phyloP scores from a whole-genome alignment of 2,329 filamentous ascomycete species.

The Neonectria magnoliae region DNA sequence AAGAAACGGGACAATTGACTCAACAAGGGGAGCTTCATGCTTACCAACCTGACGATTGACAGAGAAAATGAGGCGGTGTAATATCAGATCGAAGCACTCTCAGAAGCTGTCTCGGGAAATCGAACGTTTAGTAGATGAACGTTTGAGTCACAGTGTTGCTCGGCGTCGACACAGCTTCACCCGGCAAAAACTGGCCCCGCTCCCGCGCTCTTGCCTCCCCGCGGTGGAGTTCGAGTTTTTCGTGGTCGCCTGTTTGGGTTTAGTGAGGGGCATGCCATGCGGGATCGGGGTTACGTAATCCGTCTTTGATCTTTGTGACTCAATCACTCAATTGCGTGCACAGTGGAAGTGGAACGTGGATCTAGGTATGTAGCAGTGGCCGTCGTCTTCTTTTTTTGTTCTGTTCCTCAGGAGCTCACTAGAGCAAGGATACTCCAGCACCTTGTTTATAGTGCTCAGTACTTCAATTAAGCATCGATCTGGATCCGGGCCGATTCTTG shows the following conservation, averaged over 20 bases:
- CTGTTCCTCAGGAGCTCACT: background rate
- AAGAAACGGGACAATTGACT: constrained; percentile 5
- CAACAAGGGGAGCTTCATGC: background rate
- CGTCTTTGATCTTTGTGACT: background rate
- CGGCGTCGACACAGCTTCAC: constrained; percentile 10
- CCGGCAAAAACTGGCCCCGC: constrained; percentile 37
- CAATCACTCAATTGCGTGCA: background rate
- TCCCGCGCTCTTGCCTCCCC: constrained; percentile 26
- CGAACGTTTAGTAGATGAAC: background rate
- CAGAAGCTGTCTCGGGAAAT: constrained; percentile 1
- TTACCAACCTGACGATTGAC: background rate
- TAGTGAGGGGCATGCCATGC: constrained; percentile 7
- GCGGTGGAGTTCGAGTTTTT: constrained; percentile 10
- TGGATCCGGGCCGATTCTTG: background rate
- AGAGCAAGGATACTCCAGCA: background rate
- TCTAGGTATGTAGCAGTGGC: too few relatives aligned
- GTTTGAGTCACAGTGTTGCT: constrained; percentile 38
- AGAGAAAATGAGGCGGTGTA: background rate
- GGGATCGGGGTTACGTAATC: constrained; percentile 1
- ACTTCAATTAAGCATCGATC: background rate
- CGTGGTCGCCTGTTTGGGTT: background rate
- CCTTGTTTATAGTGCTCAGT: background rate
- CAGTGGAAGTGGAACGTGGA: too few relatives aligned
- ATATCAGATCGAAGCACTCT: background rate
- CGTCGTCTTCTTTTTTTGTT: too few relatives aligned